Conservation (phyloP, 2,329 filamentous ascomycete species). For the Waltergamsia citrina region DNA sequence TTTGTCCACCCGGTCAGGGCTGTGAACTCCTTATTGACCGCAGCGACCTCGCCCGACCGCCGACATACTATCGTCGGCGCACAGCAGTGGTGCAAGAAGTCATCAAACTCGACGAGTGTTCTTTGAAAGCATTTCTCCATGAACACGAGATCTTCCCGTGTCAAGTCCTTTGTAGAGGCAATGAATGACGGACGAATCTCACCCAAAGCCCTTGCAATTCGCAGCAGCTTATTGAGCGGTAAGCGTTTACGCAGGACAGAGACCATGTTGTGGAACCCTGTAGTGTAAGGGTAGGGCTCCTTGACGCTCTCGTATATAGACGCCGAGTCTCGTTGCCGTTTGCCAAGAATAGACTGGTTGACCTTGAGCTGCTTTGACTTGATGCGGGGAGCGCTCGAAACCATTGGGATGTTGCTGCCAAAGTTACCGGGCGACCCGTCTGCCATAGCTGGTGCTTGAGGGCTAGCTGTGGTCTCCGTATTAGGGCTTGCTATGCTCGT, state of each 20-base stretch:
- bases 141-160: constrained; percentile 82
- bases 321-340: constrained; percentile 63
- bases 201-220: constrained; percentile 79
- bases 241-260: constrained; percentile 73
- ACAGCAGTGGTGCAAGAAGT: constrained; percentile 79
- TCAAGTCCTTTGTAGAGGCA: constrained; percentile 80
- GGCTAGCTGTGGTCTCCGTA: constrained; percentile 53
- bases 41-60: constrained; percentile 88
- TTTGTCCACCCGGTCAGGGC: constrained; percentile 91
- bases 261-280: constrained; percentile 82
- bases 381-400: constrained; percentile 19
- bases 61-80: constrained; percentile 89
- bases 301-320: constrained; percentile 83
- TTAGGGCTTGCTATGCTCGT: constrained; percentile 54
- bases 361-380: constrained; percentile 34
- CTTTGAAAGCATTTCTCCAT: constrained; percentile 97
- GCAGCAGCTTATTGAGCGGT: constrained; percentile 63
- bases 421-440: constrained; percentile 40
- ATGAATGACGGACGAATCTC: constrained; percentile 92
- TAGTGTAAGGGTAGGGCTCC: constrained; percentile 84
- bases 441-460: constrained; percentile 41
- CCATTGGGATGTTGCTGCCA: constrained; percentile 9
- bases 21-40: constrained; percentile 94
- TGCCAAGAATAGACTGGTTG: constrained; percentile 43
- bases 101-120: constrained; percentile 85